Base-by-base conservation (phyloP, 139 green algal species). In the Chlamydomonas asymmetrica region DNA sequence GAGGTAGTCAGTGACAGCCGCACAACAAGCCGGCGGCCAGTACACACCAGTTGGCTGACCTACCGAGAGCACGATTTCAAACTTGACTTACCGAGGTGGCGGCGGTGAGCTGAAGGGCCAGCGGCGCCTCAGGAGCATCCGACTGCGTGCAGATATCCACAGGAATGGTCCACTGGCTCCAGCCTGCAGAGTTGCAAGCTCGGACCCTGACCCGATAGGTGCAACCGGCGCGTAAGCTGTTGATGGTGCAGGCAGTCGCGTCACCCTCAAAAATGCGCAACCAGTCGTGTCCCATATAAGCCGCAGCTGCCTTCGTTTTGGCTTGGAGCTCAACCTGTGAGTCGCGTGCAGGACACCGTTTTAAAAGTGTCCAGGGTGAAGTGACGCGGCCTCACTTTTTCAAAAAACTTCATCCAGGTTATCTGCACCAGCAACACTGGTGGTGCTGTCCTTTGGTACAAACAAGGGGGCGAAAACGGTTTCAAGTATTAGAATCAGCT, bases 261-360 rank as follows among this genome's bases (percentile, higher is more conserved):
- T 74, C 40, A 18, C 89, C 89, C 61, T 92, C 79, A 23, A 81
- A 93, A 34, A 90, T 86, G 5, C 72, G 56, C 9, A 91, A 37
- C 89, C 89, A 95, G 18, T 92, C 85, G 29, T 45, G 66, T 22
- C 79, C 71, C 75, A 92, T 86, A 43, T 52, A 75, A n/a, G 72
- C 70, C 5, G 69, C 56, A 5, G 87, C 87, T 0, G 83, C 80
- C 3, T 75, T 74, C 23, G 79, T 87, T 63, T 85, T 88, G 25
- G 89, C 84, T 38, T 88, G 82, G 49, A 94, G 56, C 80, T 93
- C 80, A 23, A 92, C 85, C 75, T 90, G 71, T 31, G 81, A 84
- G n/a, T n/a, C n/a, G n/a, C n/a, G n/a, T n/a, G n/a, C n/a, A n/a
- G n/a, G n/a, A n/a, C n/a, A n/a, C n/a, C n/a, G n/a, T n/a, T n/a